Evolutionary conservation across 805 yeast genomes (phyloP).

Genomic region (Cephaloascus fragrans): DNA sequence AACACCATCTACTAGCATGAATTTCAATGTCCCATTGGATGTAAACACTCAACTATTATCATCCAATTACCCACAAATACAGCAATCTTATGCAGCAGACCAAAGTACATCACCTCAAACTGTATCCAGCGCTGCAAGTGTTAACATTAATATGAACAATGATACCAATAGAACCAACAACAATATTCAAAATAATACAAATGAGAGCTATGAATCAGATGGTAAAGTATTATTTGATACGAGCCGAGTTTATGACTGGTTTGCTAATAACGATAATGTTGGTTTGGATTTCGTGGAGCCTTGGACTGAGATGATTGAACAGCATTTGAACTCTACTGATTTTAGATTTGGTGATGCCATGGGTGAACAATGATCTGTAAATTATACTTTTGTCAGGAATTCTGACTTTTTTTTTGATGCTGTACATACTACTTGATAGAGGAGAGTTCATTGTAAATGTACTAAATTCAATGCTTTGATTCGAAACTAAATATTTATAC

Average conservation of each 20-base stretch:
- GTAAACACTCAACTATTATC: neutral
- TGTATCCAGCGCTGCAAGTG: too few species aligned
- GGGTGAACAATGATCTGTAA: too few species aligned
- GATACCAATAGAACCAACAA: neutral
- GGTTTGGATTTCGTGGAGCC: conserved; percentile 62
- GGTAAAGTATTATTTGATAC: conserved; percentile 8
- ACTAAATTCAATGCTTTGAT: too few species aligned
- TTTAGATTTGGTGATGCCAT: conserved; percentile 17
- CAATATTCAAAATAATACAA: too few species aligned
- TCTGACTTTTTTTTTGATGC: too few species aligned
- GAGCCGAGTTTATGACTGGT: conserved; percentile 38
- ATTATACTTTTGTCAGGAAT: too few species aligned
- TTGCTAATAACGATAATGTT: conserved; percentile 23
- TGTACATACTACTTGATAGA: too few species aligned
- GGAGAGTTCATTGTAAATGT: too few species aligned
- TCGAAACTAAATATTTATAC: too few species aligned
- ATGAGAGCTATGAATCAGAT: too few species aligned
- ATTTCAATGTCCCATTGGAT: too few species aligned
- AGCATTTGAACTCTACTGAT: conserved; percentile 36
- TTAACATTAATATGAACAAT: neutral
- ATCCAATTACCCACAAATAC: neutral
- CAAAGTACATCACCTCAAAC: too few species aligned
- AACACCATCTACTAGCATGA: neutral
- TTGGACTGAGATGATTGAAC: conserved; percentile 74
- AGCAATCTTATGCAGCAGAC: neutral